Evolutionary conservation across 306 rosid species (phyloP).

Genomic region (Adenanthera pavonina): DNA sequence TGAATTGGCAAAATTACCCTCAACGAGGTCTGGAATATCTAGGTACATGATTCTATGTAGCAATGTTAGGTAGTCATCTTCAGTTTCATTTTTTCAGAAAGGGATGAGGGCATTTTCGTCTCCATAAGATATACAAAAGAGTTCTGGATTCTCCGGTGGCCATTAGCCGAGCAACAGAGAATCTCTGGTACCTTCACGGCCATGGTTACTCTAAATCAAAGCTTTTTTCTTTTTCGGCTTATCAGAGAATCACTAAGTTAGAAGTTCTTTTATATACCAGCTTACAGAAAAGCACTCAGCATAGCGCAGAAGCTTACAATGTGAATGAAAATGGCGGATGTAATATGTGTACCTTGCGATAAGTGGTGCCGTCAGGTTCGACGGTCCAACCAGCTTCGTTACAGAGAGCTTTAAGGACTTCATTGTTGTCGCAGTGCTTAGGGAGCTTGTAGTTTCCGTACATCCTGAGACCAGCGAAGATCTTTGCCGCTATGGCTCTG

Average conservation of each 20-base stretch:
- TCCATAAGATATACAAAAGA: slow-evolving; percentile 46
- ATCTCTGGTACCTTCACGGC: slow-evolving; percentile 52
- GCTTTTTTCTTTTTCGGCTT: not conserved
- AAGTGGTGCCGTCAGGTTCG: slow-evolving; percentile 92
- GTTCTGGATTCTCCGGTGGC: slow-evolving; percentile 45
- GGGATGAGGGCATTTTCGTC: slow-evolving; percentile 46
- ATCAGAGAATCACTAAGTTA: not conserved
- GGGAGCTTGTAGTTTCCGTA: slow-evolving; percentile 91
- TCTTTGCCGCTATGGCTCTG: slow-evolving; percentile 93
- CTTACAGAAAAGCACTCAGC: not conserved
- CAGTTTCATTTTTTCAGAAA: not conserved
- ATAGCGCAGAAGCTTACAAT: not conserved
- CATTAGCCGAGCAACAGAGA: slow-evolving; percentile 43
- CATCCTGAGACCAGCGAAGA: slow-evolving; percentile 89
- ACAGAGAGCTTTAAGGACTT: slow-evolving; percentile 95
- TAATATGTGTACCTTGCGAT: slow-evolving; percentile 72
- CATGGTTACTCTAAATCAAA: not conserved
- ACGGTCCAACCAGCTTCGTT: slow-evolving; percentile 94
- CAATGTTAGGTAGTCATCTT: not conserved
- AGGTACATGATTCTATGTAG: slow-evolving; percentile 8
- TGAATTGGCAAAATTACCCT: slow-evolving; percentile 35
- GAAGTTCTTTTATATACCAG: not conserved
- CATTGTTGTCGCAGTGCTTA: slow-evolving; percentile 95
- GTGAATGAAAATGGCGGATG: not conserved
- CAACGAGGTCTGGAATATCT: slow-evolving; percentile 34